Percentiles rank a stretch among this genome's conserved stretches.
Evolutionary conservation across 2,329 filamentous ascomycete species (phyloP).

Genomic region (Curvularia sp.): DNA sequence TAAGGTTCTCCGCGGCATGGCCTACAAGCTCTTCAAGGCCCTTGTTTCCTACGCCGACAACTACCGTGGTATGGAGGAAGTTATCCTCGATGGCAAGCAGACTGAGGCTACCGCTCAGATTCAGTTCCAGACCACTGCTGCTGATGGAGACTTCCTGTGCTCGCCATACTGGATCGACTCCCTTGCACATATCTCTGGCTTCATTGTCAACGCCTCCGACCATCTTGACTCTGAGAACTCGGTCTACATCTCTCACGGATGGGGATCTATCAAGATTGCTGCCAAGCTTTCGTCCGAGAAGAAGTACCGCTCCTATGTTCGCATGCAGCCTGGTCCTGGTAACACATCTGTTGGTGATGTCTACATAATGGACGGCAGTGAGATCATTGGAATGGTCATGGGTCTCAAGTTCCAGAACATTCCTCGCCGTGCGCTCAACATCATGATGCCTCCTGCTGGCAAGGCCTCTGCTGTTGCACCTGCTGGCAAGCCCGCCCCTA

Average conservation of each 20-base stretch:
- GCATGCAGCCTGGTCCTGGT: constrained; percentile 64
- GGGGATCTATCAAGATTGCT: constrained; percentile 65
- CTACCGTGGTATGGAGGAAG: constrained; percentile 65
- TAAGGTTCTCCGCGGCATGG: constrained; percentile 75
- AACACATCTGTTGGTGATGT: constrained; percentile 67
- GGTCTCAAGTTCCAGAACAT: constrained; percentile 73
- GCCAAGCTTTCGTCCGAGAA: constrained; percentile 59
- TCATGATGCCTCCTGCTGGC: constrained; percentile 68
- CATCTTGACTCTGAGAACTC: constrained; percentile 65
- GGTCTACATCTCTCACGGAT: constrained; percentile 68
- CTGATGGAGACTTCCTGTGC: constrained; percentile 64
- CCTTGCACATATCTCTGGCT: constrained; percentile 64
- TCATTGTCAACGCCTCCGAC: constrained; percentile 67
- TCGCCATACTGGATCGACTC: constrained; percentile 67
- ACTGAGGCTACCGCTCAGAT: constrained; percentile 63
- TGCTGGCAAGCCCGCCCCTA: constrained; percentile 38
- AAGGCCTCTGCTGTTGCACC: constrained; percentile 46
- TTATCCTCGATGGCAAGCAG: constrained; percentile 63
- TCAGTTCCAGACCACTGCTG: constrained; percentile 61
- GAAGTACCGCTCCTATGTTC: constrained; percentile 66
- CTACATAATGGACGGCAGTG: constrained; percentile 65
- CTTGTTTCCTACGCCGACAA: constrained; percentile 64
- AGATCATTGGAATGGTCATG: constrained; percentile 64
- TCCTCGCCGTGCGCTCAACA: constrained; percentile 70
- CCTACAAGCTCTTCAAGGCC: constrained; percentile 75